phyloP scores from a whole-genome alignment of 1,284 basidiomycete species.

The Moesziomyces parantarcticus region DNA sequence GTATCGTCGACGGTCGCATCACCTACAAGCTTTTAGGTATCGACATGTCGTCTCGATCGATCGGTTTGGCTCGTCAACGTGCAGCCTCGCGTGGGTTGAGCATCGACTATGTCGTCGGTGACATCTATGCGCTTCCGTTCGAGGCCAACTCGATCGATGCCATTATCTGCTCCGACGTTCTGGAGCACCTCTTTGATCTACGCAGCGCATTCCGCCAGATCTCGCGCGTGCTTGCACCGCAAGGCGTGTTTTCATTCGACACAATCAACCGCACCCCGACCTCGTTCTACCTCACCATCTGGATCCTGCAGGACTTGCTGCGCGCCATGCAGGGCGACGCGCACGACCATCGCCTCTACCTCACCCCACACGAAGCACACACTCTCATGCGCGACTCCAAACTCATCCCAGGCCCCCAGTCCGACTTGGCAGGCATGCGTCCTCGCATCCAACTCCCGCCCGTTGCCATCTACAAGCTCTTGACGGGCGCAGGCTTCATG shows the following conservation, averaged over 20 bases:
- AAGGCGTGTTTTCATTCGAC: constrained; percentile 83
- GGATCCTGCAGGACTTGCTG: constrained; percentile 41
- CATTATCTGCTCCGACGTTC: constrained; percentile 48
- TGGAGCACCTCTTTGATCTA: constrained; percentile 50
- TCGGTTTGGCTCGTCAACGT: constrained; percentile 14
- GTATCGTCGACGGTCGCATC: constrained; percentile 1
- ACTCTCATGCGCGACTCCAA: constrained; percentile 4
- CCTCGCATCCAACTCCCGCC: constrained; percentile 20
- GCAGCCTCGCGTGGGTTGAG: background rate
- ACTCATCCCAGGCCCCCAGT: constrained; percentile 14
- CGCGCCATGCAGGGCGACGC: constrained; percentile 44
- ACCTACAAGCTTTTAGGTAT: constrained; percentile 26
- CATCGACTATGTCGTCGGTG: constrained; percentile 29
- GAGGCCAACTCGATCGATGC: constrained; percentile 18
- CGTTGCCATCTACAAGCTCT: constrained; percentile 13
- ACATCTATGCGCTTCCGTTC: constrained; percentile 31
- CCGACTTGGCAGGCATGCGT: constrained; percentile 30
- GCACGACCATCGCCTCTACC: constrained; percentile 48
- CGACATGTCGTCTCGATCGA: constrained; percentile 27
- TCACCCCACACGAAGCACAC: constrained; percentile 27
- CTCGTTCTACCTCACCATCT: constrained; percentile 49
- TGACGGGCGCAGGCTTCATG: constrained; percentile 28
- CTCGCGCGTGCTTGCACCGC: constrained; percentile 89
- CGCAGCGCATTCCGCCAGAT: constrained; percentile 29
- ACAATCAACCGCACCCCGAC: constrained; percentile 52